Base-by-base conservation (phyloP, 306 rosid species). In the Hylodesmum podocarpum region DNA sequence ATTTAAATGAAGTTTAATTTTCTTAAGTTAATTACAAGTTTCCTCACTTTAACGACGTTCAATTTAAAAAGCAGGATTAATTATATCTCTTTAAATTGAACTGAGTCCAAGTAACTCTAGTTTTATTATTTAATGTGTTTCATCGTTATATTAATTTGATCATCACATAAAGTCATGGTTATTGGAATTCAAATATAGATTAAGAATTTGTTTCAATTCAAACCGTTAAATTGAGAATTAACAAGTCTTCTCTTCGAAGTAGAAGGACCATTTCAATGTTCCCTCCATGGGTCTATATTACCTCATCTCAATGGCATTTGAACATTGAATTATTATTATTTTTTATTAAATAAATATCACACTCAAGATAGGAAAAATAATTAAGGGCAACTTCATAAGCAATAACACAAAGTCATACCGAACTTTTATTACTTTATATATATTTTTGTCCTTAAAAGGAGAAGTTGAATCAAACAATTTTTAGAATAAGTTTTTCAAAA, bases 171-270 rank as follows among this genome's bases (percentile, higher is more conserved):
- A 15, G 4, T 1, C n/a, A n/a, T 9, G 41, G 33, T 10, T 54
- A 16, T n/a, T 49, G 5, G 28, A 69, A 69, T 29, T 69, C 61
- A 46, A 69, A 69, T 18, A 28, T 43, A 8, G 24, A 27, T 16
- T n/a, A n/a, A n/a, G n/a, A n/a, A n/a, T 44, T 44, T 44, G 21
- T 37, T 65, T 51, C 74, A 22, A 76, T 76, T 65, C 33, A 65
- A 76, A 65, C 80, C 66, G 31, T 76, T 64, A 76, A 64, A 5
- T 37, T 49, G 53, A 50, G 33, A 64, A 76, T 53, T 63, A 27
- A 31, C 31, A 31, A 62, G 13, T 44, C 49, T 25, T 33, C 40
- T 40, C 28, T 11, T 0, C 4, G 7, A 9, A 61, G 37, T 4
- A 34, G 16, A 49, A 49, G 53, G 63, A 75, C 59, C 54, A 59